phyloP scores from a whole-genome alignment of 2,329 filamentous ascomycete genomes.

The Dactylonectria estremocensis region DNA sequence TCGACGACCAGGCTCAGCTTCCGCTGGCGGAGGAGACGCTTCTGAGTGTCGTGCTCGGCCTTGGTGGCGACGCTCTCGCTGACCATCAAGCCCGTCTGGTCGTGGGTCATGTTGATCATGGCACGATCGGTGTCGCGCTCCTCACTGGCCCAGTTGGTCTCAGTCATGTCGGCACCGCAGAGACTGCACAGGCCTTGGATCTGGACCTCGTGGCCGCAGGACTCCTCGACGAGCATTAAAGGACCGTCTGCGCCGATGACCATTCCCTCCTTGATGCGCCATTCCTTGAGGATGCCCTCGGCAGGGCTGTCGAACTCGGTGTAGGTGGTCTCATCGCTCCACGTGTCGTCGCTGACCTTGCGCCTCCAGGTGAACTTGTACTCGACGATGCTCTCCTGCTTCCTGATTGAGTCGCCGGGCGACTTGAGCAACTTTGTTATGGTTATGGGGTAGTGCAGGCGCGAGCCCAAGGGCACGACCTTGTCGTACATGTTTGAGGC shows the following conservation, averaged over 20 bases:
- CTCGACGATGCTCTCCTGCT: slow-evolving; percentile 84
- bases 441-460: slow-evolving; percentile 93
- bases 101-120: slow-evolving; percentile 94
- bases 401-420: slow-evolving; percentile 81
- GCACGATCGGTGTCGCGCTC: slow-evolving; percentile 86
- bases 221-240: slow-evolving; percentile 87
- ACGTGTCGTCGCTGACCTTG: slow-evolving; percentile 78
- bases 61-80: slow-evolving; percentile 85
- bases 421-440: slow-evolving; percentile 87
- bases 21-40: slow-evolving; percentile 82
- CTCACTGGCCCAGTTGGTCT: slow-evolving; percentile 87
- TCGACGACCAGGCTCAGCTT: slow-evolving; percentile 97
- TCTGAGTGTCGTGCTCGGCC: slow-evolving; percentile 89
- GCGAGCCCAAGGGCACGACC: slow-evolving; percentile 67
- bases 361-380: slow-evolving; percentile 90
- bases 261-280: slow-evolving; percentile 80
- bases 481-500: slow-evolving; percentile 56
- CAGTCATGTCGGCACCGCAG: slow-evolving; percentile 97
- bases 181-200: slow-evolving; percentile 91
- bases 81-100: slow-evolving; percentile 89
- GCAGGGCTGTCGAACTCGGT: slow-evolving; percentile 87
- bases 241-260: slow-evolving; percentile 72
- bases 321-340: slow-evolving; percentile 75
- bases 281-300: slow-evolving; percentile 83
- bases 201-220: slow-evolving; percentile 91